Conservation (phyloP, 2,329 filamentous ascomycete genomes). For the Phyllosticta citribraziliensis region DNA sequence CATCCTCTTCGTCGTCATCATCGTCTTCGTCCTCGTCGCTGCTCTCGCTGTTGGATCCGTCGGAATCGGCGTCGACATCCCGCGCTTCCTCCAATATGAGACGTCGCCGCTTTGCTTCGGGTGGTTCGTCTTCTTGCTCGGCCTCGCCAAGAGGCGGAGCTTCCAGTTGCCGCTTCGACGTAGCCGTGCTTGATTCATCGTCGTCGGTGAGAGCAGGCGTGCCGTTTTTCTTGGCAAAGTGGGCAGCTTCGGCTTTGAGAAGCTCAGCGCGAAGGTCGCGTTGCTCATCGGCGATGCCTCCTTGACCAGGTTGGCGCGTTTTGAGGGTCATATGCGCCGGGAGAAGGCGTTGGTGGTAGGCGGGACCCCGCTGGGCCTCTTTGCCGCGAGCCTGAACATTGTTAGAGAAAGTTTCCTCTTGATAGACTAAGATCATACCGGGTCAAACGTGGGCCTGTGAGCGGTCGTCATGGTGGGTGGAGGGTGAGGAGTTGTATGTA, state of each 20-base stretch:
- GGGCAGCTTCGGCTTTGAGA: conserved; percentile 74
- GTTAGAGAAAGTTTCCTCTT: too few species aligned
- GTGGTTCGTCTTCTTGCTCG: conserved; percentile 50
- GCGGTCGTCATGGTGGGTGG: conserved; percentile 40
- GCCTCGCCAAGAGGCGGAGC: conserved; percentile 19
- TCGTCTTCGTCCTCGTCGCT: conserved; percentile 39
- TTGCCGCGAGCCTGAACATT: conserved; percentile 69
- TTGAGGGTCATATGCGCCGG: conserved; percentile 92
- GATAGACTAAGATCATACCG: too few species aligned
- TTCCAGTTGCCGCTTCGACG: conserved; percentile 42
- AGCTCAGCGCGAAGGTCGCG: conserved; percentile 87
- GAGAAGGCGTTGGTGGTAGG: conserved; percentile 91
- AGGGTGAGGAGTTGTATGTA: background rate
- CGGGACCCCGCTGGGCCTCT: conserved; percentile 84
- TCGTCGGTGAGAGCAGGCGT: conserved; percentile 40
- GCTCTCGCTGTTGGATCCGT: conserved; percentile 48
- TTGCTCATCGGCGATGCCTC: conserved; percentile 63
- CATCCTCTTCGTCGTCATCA: conserved; percentile 56
- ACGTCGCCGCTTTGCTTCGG: conserved; percentile 71
- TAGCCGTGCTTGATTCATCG: conserved; percentile 38
- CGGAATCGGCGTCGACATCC: conserved; percentile 76
- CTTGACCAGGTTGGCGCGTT: conserved; percentile 79
- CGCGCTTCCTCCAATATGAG: conserved; percentile 74
- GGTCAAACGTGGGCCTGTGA: conserved; percentile 90
- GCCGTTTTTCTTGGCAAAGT: conserved; percentile 77